phyloP scores from a whole-genome alignment of 2,329 filamentous ascomycete species.

The Hymenoscyphus linearis region DNA sequence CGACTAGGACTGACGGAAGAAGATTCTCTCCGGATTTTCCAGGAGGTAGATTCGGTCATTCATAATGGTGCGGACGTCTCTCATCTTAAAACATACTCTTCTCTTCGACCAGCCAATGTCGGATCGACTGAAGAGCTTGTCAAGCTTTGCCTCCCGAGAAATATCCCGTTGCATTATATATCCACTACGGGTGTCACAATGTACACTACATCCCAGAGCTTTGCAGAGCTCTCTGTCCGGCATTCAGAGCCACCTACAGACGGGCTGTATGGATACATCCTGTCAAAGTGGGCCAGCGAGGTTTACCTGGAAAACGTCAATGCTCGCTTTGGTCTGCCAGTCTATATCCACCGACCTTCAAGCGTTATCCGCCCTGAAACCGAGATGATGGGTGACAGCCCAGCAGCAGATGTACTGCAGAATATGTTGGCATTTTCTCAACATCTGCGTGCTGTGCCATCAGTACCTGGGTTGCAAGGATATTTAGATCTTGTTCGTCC shows the following conservation, averaged over 20 bases:
- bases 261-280: slow-evolving; percentile 33
- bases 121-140: slow-evolving; percentile 32
- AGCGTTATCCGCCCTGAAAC: not conserved
- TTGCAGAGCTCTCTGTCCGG: not conserved
- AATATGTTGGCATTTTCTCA: not conserved
- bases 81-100: slow-evolving; percentile 34
- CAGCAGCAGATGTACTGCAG: not conserved
- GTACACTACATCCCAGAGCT: not conserved
- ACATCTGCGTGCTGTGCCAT: not conserved
- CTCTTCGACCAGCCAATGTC: slow-evolving; percentile 34
- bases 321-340: slow-evolving; percentile 15
- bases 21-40: too few species aligned
- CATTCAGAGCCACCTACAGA: slow-evolving; percentile 18
- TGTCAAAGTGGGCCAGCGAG: slow-evolving; percentile 35
- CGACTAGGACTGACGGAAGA: too few species aligned
- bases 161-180: slow-evolving; percentile 34
- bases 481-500: not conserved
- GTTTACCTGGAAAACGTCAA: slow-evolving; percentile 28
- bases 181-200: slow-evolving; percentile 30
- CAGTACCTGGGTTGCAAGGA: not conserved
- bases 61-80: slow-evolving; percentile 43
- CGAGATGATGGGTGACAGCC: not conserved
- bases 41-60: slow-evolving; percentile 42
- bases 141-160: slow-evolving; percentile 24
- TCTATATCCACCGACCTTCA: slow-evolving; percentile 31